These are phyloP conservation scores for Rhodotorula glutinis DNA, from an alignment of 1,284 basidiomycete genomes.

Conservation along the genomic window DNA sequence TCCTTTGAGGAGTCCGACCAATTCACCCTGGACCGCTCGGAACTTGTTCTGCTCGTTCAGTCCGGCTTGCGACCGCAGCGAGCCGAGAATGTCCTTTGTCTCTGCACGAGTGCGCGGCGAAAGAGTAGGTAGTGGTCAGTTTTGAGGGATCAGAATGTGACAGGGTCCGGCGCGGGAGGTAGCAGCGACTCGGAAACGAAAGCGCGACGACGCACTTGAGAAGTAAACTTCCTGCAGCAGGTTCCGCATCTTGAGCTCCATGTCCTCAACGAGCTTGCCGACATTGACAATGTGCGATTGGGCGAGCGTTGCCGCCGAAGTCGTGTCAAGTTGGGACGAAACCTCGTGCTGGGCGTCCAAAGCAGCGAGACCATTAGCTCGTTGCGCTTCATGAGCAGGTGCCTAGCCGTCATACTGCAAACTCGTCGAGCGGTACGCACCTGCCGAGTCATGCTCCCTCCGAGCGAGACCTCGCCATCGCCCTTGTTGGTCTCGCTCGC, in stretches of 20 bases:
- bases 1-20: constrained; percentile 62
- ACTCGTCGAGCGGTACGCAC: constrained; percentile 52
- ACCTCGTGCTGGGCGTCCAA: constrained; percentile 64
- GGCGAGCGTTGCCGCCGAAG: constrained; percentile 55
- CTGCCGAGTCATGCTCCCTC: constrained; percentile 96
- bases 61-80: constrained; percentile 81
- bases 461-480: constrained; percentile 71
- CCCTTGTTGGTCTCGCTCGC: constrained; percentile 45
- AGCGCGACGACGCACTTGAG: constrained; percentile 30
- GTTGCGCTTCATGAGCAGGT: too few relatives aligned
- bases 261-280: constrained; percentile 93
- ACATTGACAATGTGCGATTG: constrained; percentile 86
- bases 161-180: neutral
- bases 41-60: constrained; percentile 77
- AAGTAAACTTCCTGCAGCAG: constrained; percentile 96
- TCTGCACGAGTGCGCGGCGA: constrained; percentile 55
- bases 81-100: constrained; percentile 89
- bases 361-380: too few relatives aligned
- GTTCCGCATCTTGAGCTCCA: constrained; percentile 98
- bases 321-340: constrained; percentile 63
- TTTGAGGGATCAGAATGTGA: neutral
- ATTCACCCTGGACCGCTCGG: constrained; percentile 84
- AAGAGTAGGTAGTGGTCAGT: neutral
- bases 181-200: too few relatives aligned
- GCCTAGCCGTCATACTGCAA: too few relatives aligned